Base-by-base conservation (phyloP, 73 alveolate species). In the Blepharisma japonicum region DNA sequence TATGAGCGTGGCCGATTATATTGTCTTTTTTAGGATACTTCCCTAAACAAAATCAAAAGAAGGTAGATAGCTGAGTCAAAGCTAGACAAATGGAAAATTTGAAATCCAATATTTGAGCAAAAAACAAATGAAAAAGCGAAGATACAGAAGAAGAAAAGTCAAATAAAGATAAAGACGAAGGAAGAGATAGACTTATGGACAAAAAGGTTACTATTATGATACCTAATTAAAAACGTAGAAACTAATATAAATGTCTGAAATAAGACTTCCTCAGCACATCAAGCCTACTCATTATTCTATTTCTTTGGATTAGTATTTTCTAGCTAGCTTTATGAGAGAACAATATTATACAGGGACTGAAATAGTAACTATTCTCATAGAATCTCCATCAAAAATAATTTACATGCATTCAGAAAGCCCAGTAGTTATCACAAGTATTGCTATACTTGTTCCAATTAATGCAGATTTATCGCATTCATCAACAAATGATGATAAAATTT, bases 351-450 rank as follows among this genome's bases (percentile, higher is more conserved):
- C 66, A 1, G 66, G 66, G 4, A 51, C n/a, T 1, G 21, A 14
- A 18, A 61, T 2, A 61, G 23, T 61, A 0, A 14, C 46, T 2
- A 8, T 61, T 61, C 74, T 18, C 4, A 18, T 61, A n/a, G n/a
- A 14, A n/a, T 0, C 74, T 9, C 74, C 74, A 14, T 14, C 38
- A 25, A 18, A 11, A 20, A 14, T 39, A 20, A 1, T 61, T 20
- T 14, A 5, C 18, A 61, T 61, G n/a, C 74, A 61, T 25, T 61
- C 74, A 61, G 46, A 61, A 0, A 25, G 47, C 23, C 74, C 74
- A 1, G 2, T 61, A 9, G 18, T 18, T 14, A 61, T 61, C 3
- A 53, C n/a, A 53, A 4, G 4, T 14, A 53, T 53, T 20, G 27
- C 23, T 53, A 53, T 14, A 53, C 48, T 61, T 48, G 0, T 1